phyloP scores from a whole-genome alignment of 805 yeast genomes.

The Saccharomycopsis schoenii region DNA sequence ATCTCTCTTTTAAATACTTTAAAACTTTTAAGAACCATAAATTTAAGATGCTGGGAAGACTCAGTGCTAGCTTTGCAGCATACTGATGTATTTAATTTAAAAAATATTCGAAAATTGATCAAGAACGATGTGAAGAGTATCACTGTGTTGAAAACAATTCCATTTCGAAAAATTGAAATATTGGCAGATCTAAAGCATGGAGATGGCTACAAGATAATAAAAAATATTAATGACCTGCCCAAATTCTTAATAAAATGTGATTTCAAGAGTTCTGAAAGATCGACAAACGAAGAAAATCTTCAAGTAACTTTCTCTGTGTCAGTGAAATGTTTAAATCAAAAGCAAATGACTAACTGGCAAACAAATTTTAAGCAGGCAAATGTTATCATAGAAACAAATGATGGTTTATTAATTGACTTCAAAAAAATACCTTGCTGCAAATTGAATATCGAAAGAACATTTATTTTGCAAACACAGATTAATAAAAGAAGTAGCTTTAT shows the following conservation, averaged over 20 bases:
- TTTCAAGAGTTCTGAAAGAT: slow-evolving; percentile 15
- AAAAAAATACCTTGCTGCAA: slow-evolving; percentile 29
- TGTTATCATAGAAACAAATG: slow-evolving; percentile 24
- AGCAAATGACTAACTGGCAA: slow-evolving; percentile 25
- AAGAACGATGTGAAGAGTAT: slow-evolving; percentile 29
- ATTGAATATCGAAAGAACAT: slow-evolving; percentile 22
- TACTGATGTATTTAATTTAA: slow-evolving; percentile 36
- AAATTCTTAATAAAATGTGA: slow-evolving; percentile 23
- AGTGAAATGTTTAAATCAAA: slow-evolving; percentile 20
- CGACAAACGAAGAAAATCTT: not conserved
- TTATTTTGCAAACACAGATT: slow-evolving; percentile 23
- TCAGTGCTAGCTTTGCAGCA: slow-evolving; percentile 36
- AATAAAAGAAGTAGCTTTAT: slow-evolving; percentile 21
- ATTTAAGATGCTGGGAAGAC: slow-evolving; percentile 43
- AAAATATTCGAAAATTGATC: slow-evolving; percentile 30
- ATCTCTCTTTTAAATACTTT: slow-evolving; percentile 32
- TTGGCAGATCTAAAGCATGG: slow-evolving; percentile 34
- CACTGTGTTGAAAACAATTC: slow-evolving; percentile 24
- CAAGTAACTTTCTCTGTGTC: slow-evolving; percentile 10
- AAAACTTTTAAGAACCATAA: slow-evolving; percentile 30
- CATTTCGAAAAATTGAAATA: slow-evolving; percentile 31
- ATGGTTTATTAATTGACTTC: slow-evolving; percentile 35
- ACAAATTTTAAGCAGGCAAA: slow-evolving; percentile 26
- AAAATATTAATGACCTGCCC: slow-evolving; percentile 30
- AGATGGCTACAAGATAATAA: slow-evolving; percentile 29